phyloP scores from a whole-genome alignment of 306 rosid species.

The Lupinus albus region DNA sequence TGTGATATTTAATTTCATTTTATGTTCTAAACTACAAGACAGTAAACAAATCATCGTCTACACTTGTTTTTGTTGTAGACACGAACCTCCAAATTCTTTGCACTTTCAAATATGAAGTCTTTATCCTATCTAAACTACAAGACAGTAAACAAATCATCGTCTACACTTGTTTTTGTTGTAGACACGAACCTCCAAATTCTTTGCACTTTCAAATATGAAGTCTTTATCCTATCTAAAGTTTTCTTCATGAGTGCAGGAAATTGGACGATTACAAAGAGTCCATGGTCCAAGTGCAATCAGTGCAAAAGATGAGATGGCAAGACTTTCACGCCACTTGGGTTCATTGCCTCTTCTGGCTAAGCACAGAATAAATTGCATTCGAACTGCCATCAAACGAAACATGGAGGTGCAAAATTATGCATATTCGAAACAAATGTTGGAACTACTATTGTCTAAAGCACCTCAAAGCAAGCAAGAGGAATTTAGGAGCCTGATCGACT shows the following conservation, averaged over 20 bases:
- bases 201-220: conserved; percentile 11
- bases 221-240: conserved; percentile 27
- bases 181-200: conserved; percentile 16
- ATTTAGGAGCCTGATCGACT: conserved; percentile 76
- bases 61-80: background rate
- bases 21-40: conserved; percentile 6
- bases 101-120: conserved; percentile 10
- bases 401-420: conserved; percentile 95
- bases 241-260: conserved; percentile 64
- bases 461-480: conserved; percentile 93
- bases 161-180: conserved; percentile 11
- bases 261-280: conserved; percentile 87
- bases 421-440: conserved; percentile 93
- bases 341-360: conserved; percentile 94
- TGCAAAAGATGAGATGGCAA: conserved; percentile 98
- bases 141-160: background rate
- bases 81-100: conserved; percentile 16
- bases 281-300: conserved; percentile 90
- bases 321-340: conserved; percentile 94
- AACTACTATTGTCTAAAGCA: conserved; percentile 86
- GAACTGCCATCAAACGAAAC: conserved; percentile 93
- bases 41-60: conserved; percentile 16
- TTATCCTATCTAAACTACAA: conserved; percentile 19
- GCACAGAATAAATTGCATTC: conserved; percentile 93
- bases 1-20: conserved; percentile 15